A percentile compares a stretch with the other conserved stretches of the same genome.
These are phyloP conservation scores for Chlamydomonas eustigma DNA, from an alignment of 139 green algal genomes.

Conservation along the genomic window DNA sequence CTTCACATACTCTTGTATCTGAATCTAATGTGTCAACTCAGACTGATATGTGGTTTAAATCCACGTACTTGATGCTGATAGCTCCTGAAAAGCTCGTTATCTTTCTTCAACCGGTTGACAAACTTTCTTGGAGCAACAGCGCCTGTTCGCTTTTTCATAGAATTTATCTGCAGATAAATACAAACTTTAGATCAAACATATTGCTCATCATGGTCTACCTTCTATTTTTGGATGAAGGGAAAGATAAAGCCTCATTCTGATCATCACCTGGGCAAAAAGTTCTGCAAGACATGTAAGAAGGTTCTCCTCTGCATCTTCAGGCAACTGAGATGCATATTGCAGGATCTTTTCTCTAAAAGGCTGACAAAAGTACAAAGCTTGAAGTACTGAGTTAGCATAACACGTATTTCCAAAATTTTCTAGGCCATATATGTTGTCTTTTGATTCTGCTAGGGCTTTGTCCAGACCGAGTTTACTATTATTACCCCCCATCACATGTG, in stretches of 20 bases:
- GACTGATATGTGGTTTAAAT: too few species aligned
- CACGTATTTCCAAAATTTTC: conserved; percentile 99
- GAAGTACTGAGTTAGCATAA: conserved; percentile 96
- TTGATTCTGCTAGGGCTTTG: conserved; percentile 66
- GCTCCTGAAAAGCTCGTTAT: conserved; percentile 93
- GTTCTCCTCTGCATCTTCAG: conserved; percentile 66
- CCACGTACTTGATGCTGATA: conserved; percentile 91
- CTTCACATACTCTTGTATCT: too few species aligned
- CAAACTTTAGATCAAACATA: too few species aligned
- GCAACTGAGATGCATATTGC: conserved; percentile 55
- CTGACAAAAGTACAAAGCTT: conserved; percentile 88
- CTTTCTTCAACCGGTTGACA: conserved; percentile 82
- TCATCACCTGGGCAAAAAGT: conserved; percentile 68
- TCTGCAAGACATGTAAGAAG: conserved; percentile 89
- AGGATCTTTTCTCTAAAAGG: conserved; percentile 82
- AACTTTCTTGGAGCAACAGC: conserved; percentile 86
- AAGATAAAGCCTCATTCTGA: too few species aligned
- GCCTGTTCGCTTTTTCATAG: conserved; percentile 82
- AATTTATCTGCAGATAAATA: conserved; percentile 72
- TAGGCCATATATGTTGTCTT: conserved; percentile 86
- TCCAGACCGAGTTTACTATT: conserved; percentile 55
- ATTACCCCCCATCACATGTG: conserved; percentile 56
- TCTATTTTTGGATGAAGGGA: too few species aligned
- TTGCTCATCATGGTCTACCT: too few species aligned
- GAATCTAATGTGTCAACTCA: too few species aligned